Percentiles rank a stretch among this genome's conserved stretches.
phyloP scores from a whole-genome alignment of 495 filamentous ascomycete species.

The Entonaema liquescens region DNA sequence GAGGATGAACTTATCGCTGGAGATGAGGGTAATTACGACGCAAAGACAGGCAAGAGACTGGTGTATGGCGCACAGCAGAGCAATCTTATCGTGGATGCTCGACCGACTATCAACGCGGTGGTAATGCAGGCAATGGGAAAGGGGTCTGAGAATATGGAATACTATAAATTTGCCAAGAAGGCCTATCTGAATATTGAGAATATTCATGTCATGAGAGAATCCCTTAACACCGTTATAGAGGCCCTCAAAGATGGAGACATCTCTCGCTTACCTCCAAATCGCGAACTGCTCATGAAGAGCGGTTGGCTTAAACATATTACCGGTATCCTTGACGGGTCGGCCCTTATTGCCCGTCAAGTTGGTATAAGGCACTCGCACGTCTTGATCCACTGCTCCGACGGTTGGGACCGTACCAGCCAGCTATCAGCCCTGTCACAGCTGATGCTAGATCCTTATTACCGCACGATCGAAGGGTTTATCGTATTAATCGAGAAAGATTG shows the following conservation, averaged over 20 bases:
- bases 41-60: constrained; percentile 58
- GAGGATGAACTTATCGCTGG: constrained; percentile 75
- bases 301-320: constrained; percentile 93
- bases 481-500: constrained; percentile 97
- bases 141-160: constrained; percentile 97
- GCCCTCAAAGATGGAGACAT: constrained; percentile 93
- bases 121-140: constrained; percentile 95
- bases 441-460: constrained; percentile 94
- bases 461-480: constrained; percentile 95
- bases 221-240: constrained; percentile 86
- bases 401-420: constrained; percentile 97
- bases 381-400: constrained; percentile 96
- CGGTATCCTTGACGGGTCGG: constrained; percentile 82
- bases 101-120: constrained; percentile 92
- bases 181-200: constrained; percentile 98
- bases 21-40: constrained; percentile 54
- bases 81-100: constrained; percentile 96
- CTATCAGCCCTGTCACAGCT: constrained; percentile 93
- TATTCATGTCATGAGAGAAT: constrained; percentile 98
- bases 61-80: constrained; percentile 93
- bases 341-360: constrained; percentile 85
- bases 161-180: constrained; percentile 92
- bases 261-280: constrained; percentile 82
- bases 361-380: constrained; percentile 93
- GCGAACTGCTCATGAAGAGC: constrained; percentile 81